Evolutionary conservation across 768 basidiomycete genomes (phyloP), one percentile per base, ranked within the genome.

Genomic region (Rhodotorula babjevae): DNA sequence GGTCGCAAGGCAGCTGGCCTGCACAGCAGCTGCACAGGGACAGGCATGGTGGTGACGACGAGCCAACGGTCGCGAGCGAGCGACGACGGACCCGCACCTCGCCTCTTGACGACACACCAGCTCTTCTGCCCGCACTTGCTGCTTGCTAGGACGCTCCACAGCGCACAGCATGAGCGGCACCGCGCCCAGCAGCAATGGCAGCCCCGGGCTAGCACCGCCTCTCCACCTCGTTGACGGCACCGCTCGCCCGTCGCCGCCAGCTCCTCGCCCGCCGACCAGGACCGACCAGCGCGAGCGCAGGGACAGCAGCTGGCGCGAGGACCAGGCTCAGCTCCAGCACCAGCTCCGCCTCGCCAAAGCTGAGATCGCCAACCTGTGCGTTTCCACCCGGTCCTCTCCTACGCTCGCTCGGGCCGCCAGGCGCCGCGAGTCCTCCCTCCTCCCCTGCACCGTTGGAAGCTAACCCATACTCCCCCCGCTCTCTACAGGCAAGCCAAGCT

Each of bases 321-420:
- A 73, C 25, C 63, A 60, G 18, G 63, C 67, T 1, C 18, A 31
- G 36, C 55, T 69, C 25, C 60, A 69, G 49, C 72, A 73, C 64
- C 60, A 69, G 55, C 64, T 73, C 27, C 27, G 72, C 27, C 27
- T 55, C 6, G 72, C 72, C 16, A 64, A 64, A 21, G 72, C 67
- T 2, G 68, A 68, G 40, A 73, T 73, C n/a, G 53, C 52, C 4
- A 42, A 66, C 40, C 33, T 68, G 72, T 73, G 9, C 18, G 67
- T 47, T 49, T 31, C 42, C 23, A 36, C 6, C n/a, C 29, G 23
- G 31, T 44, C 14, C 50, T 12, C 63, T 40, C 46, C 8, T 61
- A 42, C n/a, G n/a, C 12, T 21, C 25, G 19, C 19, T 19, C 46
- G 29, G 33, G 46, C 42, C 36, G 18, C 44, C 14, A 25, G 29